Base-by-base conservation (phyloP, 202 grass and related monocot genomes). In the Carex sylvatica region DNA sequence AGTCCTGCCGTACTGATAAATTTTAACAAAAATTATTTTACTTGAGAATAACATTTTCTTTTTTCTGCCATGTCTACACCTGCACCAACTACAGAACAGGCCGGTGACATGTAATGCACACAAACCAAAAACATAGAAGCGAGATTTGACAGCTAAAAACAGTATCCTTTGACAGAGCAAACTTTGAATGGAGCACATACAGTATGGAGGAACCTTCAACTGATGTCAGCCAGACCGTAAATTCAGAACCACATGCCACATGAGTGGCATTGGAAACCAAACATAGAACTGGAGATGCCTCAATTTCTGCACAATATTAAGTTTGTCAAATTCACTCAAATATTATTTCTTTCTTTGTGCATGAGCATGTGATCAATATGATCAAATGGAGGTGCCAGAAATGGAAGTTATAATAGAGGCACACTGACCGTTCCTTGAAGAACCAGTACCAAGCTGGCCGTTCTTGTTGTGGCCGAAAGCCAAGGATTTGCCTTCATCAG, bases 141-240 rank as follows among this genome's bases (percentile, higher is more conserved):
- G 3, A 56, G 51, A 58, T 77, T 77, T 58, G 28, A 58, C 15
- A 59, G 38, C n/a, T 3, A 59, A 56, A 77, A 56, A 35, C 28
- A 36, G 26, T 44, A 70, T 44, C 35, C 66, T 4, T 77, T 13
- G 1, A 3, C 51, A 56, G 24, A 77, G 30, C 15, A 59, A 36
- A 35, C 16, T 77, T 77, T 78, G 40, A 23, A 73, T 49, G 12
- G 68, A 72, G 61, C 67, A 88, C 92, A 54, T 95, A 99, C 96
- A 99, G 81, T 89, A 99, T 99, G 84, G 96, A 91, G 84, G 91
- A 91, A 33, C 96, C 96, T 87, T 99, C 93, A 28, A 93, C 78
- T 82, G 96, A 89, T 38, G 96, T 90, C 63, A 99, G 56, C 93
- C 96, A 99, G 73, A 92, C 91, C 13, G 91, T 99, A 91, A 99